Conservation (phyloP, 2,329 filamentous ascomycete species). For the Nothopassalora personata region DNA sequence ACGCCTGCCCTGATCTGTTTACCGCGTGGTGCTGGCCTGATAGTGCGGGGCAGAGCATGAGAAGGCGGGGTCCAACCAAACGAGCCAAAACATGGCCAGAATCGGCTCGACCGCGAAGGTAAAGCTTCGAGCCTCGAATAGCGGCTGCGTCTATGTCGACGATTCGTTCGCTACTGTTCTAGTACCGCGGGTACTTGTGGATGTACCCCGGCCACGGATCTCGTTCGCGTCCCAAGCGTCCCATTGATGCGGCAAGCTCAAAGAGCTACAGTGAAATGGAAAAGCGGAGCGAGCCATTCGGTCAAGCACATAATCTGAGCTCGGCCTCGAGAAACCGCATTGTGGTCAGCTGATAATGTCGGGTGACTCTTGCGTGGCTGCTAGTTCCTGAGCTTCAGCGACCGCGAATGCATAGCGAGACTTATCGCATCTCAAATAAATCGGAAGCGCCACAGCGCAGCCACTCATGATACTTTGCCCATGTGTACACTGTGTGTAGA, state of each 20-base stretch:
- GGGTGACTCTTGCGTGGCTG: neutral
- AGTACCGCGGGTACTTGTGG: neutral
- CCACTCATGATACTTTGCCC: neutral
- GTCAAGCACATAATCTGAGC: neutral
- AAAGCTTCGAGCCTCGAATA: neutral
- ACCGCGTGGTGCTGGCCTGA: neutral
- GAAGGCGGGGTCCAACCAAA: neutral
- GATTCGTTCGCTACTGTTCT: neutral
- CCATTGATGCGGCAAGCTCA: neutral
- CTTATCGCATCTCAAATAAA: neutral
- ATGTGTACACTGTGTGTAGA: too few relatives aligned
- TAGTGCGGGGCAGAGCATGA: neutral
- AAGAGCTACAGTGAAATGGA: neutral
- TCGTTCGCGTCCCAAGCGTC: neutral
- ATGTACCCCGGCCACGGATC: neutral
- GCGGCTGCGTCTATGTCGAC: neutral
- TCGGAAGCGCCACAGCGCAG: neutral
- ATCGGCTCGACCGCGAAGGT: neutral
- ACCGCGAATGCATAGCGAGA: neutral
- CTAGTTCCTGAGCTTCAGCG: neutral
- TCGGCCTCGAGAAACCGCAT: neutral
- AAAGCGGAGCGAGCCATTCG: neutral
- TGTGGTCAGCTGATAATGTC: neutral
- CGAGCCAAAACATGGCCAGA: neutral
- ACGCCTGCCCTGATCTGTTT: neutral